A percentile compares a stretch with the other conserved stretches of the same genome.
phyloP scores from a whole-genome alignment of 768 basidiomycete species.

The Rhodotorula taiwanensis region DNA sequence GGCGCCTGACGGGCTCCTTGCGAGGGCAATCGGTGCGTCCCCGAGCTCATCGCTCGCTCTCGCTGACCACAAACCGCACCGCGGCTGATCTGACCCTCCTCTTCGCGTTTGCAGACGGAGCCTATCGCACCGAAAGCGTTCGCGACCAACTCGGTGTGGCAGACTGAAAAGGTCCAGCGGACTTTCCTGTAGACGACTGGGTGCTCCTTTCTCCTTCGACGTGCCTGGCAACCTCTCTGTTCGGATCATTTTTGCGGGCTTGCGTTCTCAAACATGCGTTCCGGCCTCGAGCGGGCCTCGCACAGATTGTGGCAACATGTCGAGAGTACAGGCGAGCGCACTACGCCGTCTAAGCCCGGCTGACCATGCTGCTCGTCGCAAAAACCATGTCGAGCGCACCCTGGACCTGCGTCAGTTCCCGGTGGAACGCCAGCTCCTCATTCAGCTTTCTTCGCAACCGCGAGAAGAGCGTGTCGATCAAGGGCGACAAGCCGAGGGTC shows the following conservation, averaged over 20 bases:
- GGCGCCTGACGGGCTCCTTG: slow-evolving; percentile 72
- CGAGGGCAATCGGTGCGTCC: slow-evolving; percentile 75
- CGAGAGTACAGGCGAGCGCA: background rate
- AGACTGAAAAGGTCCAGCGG: slow-evolving; percentile 53
- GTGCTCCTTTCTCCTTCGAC: no score
- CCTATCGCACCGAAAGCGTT: slow-evolving; percentile 59
- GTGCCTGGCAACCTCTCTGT: no score
- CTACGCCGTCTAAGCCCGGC: no score
- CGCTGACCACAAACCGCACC: no score
- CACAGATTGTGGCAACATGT: background rate
- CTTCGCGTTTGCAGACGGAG: slow-evolving; percentile 52
- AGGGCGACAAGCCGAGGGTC: slow-evolving; percentile 85
- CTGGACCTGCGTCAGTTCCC: slow-evolving; percentile 69
- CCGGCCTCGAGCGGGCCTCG: no score
- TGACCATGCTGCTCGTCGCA: background rate
- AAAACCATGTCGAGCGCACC: slow-evolving; percentile 85
- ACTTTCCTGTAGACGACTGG: slow-evolving; percentile 24
- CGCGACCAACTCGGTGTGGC: slow-evolving; percentile 68
- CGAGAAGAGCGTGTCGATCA: slow-evolving; percentile 78
- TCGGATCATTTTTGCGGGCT: no score
- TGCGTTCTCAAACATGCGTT: no score
- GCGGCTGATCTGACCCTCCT: no score
- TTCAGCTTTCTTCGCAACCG: slow-evolving; percentile 75
- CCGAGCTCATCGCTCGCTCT: background rate
- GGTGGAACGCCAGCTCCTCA: slow-evolving; percentile 79